Conservation (phyloP, 495 filamentous ascomycete species). For the Penicillium pulvis region DNA sequence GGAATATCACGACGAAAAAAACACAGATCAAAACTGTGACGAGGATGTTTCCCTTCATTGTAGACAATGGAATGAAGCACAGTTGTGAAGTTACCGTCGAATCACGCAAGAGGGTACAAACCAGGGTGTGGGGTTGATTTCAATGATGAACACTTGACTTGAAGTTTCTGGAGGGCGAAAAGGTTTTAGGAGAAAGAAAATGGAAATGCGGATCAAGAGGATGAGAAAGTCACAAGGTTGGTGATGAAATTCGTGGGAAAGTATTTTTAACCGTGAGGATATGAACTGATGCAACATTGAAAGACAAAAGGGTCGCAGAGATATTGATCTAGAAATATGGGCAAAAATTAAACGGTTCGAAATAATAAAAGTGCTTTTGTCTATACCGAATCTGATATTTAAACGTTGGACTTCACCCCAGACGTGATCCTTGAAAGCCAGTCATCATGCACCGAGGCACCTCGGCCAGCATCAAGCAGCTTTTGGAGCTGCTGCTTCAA, state of each 20-base stretch:
- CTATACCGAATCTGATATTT: neutral
- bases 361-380: neutral
- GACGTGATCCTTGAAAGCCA: constrained; percentile 36
- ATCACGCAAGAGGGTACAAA: neutral
- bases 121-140: neutral
- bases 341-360: neutral
- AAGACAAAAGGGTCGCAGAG: too few species aligned
- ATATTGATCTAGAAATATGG: too few species aligned
- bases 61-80: neutral
- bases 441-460: constrained; percentile 35
- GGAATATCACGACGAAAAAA: neutral
- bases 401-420: constrained; percentile 19
- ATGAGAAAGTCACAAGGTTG: neutral
- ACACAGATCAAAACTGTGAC: constrained; percentile 14
- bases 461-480: constrained; percentile 26
- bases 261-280: too few species aligned
- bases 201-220: neutral
- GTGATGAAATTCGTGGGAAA: neutral
- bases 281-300: too few species aligned
- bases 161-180: neutral
- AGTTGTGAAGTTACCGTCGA: neutral
- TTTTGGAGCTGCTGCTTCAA: constrained; percentile 25
- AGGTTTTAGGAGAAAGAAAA: too few species aligned
- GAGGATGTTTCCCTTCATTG: constrained; percentile 17
- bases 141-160: neutral